These are phyloP conservation scores for Penicillium sp. DNA, from an alignment of 2,329 filamentous ascomycete species.

Conservation along the genomic window DNA sequence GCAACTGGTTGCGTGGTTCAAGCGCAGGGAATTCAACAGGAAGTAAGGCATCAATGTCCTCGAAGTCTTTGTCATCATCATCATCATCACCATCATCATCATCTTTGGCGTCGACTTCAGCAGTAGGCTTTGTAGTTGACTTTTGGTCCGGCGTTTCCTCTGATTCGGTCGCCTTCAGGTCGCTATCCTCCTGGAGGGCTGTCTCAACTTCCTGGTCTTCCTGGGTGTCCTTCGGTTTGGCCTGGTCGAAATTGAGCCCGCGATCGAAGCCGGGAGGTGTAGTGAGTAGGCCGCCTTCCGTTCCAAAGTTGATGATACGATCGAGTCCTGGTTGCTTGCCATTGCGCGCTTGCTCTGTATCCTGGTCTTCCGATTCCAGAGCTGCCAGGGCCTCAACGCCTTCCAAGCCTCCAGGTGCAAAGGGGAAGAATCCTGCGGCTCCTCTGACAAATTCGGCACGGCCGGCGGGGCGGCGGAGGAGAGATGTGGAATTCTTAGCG, in stretches of 20 bases:
- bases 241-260: constrained; percentile 71
- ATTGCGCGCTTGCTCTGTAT: constrained; percentile 49
- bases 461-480: constrained; percentile 80
- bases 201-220: constrained; percentile 71
- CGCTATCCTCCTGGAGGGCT: constrained; percentile 49
- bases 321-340: constrained; percentile 63
- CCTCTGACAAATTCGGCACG: constrained; percentile 90
- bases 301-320: constrained; percentile 79
- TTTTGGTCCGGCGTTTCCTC: constrained; percentile 45
- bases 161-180: constrained; percentile 53
- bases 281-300: constrained; percentile 76
- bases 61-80: constrained; percentile 64
- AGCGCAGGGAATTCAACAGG: constrained; percentile 92
- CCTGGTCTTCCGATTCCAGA: constrained; percentile 71
- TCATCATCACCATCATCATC: constrained; percentile 34
- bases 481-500: constrained; percentile 91
- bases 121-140: constrained; percentile 27
- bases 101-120: constrained; percentile 30
- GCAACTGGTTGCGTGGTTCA: constrained; percentile 77
- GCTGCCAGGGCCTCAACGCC: constrained; percentile 82
- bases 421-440: constrained; percentile 90
- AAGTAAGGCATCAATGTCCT: constrained; percentile 83
- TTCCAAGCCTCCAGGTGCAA: constrained; percentile 87
- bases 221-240: constrained; percentile 59
- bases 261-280: constrained; percentile 78